These are phyloP conservation scores for Podospora pseudocomata DNA, from an alignment of 495 filamentous ascomycete species.

Conservation along the genomic window DNA sequence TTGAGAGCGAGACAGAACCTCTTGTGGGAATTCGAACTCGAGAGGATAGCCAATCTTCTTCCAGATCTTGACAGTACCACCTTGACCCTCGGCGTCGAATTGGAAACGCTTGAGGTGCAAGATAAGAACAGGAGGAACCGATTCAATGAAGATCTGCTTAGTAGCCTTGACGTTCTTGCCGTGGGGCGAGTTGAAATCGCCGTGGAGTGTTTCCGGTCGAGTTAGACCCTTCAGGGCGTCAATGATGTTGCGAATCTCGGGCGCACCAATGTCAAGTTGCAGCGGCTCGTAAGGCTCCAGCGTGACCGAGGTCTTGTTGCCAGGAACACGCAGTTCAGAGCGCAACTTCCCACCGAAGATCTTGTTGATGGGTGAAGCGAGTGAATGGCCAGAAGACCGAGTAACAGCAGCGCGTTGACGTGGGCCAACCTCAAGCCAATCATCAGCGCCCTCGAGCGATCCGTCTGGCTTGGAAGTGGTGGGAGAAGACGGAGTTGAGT, in stretches of 20 bases:
- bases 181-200: slow-evolving; percentile 79
- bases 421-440: slow-evolving; percentile 91
- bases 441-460: slow-evolving; percentile 46
- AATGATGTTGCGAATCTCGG: slow-evolving; percentile 80
- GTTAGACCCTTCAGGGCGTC: slow-evolving; percentile 87
- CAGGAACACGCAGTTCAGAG: slow-evolving; percentile 83
- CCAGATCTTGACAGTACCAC: slow-evolving; percentile 96
- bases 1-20: slow-evolving; percentile 77
- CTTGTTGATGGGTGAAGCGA: slow-evolving; percentile 77
- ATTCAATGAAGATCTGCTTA: slow-evolving; percentile 95
- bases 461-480: slow-evolving; percentile 37
- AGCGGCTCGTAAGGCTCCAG: slow-evolving; percentile 90
- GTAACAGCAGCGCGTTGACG: slow-evolving; percentile 86
- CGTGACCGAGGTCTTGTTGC: slow-evolving; percentile 84
- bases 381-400: slow-evolving; percentile 74
- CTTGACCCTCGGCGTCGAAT: slow-evolving; percentile 77
- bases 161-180: slow-evolving; percentile 73
- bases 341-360: slow-evolving; percentile 92
- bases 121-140: slow-evolving; percentile 85
- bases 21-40: slow-evolving; percentile 88
- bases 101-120: slow-evolving; percentile 97
- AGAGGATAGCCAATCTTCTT: slow-evolving; percentile 95
- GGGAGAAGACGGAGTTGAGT: slow-evolving; percentile 37
- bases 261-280: slow-evolving; percentile 86
- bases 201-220: slow-evolving; percentile 75